Base-by-base conservation (phyloP, 2,329 filamentous ascomycete genomes). In the Fusarium neocosmosporiellum region DNA sequence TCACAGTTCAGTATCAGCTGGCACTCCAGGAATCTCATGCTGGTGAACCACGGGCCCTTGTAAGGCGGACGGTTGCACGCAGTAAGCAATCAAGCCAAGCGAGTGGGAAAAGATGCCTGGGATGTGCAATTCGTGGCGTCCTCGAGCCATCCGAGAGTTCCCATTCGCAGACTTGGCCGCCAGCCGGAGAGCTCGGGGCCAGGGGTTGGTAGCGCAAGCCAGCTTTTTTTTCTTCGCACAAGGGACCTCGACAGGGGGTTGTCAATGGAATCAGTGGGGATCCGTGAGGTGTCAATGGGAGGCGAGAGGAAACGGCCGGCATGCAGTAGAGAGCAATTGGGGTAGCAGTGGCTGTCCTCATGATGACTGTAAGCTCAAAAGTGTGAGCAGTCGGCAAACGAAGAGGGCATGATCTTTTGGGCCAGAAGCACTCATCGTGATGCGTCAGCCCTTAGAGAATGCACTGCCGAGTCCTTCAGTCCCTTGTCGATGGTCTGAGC, bases 181-280 rank as follows among this genome's bases (percentile, higher is more conserved):
- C 63, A 57, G 61, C 74, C 76, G 76, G 74, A 78, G 65, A 66
- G 71, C 73, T 78, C 76, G 76, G 76, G 73, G 65, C 37, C 58
- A 61, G 69, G 67, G 70, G 71, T 55, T 57, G 46, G 27, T 63
- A 22, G 48, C 62, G 59, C 57, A 39, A 69, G 43, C 39, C 36
- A 59, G 55, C 18, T 29, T 63, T 63, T 72, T 66, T 37, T 13
- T 33, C 39, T 59, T 59, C 39, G 53, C 66, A 53, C 46, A 53
- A 64, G 53, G 71, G 68, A 57, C 63, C 48, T 41, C 18, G 34
- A 31, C 54, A 57, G 54, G 46, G 60, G 34, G 16, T 20, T 27
- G 20, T 55, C 33, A 27, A 63, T 67, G 57, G 66, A 62, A 43
- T 67, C 63, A 59, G 62, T 69, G 67, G 43, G 57, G 57, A 36